phyloP scores from a whole-genome alignment of 2,329 filamentous ascomycete genomes.

The Claviceps cyperi region DNA sequence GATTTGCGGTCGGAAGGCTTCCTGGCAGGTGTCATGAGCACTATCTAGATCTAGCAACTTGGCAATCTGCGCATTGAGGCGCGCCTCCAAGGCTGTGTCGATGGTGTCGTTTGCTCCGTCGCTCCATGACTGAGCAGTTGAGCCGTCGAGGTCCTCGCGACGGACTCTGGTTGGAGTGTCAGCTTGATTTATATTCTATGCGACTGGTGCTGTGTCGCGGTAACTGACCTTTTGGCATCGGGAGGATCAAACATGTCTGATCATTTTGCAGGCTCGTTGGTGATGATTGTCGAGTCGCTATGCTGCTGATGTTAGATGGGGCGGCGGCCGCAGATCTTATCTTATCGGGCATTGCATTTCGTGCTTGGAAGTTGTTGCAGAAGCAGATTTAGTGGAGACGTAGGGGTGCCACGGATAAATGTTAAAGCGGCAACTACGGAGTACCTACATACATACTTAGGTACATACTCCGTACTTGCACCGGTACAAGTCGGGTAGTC shows the following conservation, averaged over 20 bases:
- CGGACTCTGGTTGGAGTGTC: conserved; percentile 29
- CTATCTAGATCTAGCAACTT: conserved; percentile 27
- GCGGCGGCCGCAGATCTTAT: conserved; percentile 6
- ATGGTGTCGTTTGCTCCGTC: conserved; percentile 18
- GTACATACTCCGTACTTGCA: not conserved
- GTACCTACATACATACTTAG: not conserved
- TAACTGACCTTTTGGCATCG: conserved; percentile 18
- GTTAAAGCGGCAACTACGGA: too few relatives aligned
- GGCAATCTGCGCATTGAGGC: conserved; percentile 33
- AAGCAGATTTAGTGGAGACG: too few relatives aligned
- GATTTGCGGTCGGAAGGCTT: not conserved
- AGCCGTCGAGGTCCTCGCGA: conserved; percentile 35
- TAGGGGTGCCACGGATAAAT: too few relatives aligned
- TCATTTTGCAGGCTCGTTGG: not conserved
- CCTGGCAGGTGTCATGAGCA: not conserved
- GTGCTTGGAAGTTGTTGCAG: too few relatives aligned
- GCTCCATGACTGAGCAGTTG: conserved; percentile 14
- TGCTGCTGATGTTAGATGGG: not conserved
- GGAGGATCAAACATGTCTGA: conserved; percentile 16
- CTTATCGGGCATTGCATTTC: conserved; percentile 10
- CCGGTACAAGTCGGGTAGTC: too few relatives aligned
- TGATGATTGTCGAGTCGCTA: not conserved
- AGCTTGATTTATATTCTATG: not conserved
- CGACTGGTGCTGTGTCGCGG: too few relatives aligned
- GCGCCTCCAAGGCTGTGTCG: conserved; percentile 26